Conservation (phyloP, 2,329 filamentous ascomycete species). For the Bipolaris oryzae region DNA sequence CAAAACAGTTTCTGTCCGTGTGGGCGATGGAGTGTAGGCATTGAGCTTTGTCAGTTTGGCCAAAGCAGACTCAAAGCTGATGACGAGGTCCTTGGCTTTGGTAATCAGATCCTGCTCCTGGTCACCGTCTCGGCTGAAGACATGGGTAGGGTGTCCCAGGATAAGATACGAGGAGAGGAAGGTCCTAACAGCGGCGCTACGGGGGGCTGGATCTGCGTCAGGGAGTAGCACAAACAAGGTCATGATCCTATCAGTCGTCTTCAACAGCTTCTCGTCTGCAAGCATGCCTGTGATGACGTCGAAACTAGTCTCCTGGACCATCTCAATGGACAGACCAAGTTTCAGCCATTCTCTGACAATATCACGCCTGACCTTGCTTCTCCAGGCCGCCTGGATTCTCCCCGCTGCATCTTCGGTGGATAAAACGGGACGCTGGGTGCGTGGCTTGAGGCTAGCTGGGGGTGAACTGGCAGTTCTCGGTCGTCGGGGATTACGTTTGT, state of each 20-base stretch:
- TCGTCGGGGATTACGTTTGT: conserved; percentile 61
- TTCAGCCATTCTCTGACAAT: conserved; percentile 69
- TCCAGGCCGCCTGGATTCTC: conserved; percentile 75
- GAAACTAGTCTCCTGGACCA: conserved; percentile 72
- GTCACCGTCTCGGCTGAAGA: conserved; percentile 75
- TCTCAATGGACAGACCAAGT: conserved; percentile 72
- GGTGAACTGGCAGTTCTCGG: conserved; percentile 62
- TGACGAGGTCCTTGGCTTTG: conserved; percentile 77
- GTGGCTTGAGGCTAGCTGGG: conserved; percentile 52
- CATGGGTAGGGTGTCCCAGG: conserved; percentile 76
- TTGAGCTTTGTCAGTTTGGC: conserved; percentile 70
- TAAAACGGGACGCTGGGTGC: conserved; percentile 47
- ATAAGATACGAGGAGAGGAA: conserved; percentile 83
- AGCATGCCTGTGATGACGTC: conserved; percentile 75
- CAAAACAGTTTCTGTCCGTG: conserved; percentile 66
- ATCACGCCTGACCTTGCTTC: conserved; percentile 62
- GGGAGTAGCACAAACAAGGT: conserved; percentile 68
- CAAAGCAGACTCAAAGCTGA: conserved; percentile 77
- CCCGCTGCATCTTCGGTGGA: conserved; percentile 67
- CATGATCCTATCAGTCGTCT: conserved; percentile 69
- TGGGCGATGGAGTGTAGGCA: conserved; percentile 68
- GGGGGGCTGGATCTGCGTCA: conserved; percentile 64
- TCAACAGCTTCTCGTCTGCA: conserved; percentile 68
- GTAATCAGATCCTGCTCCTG: conserved; percentile 74
- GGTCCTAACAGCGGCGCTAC: conserved; percentile 71